phyloP scores from a whole-genome alignment of 1,284 basidiomycete genomes.

The Cutaneotrichosporon sp. region DNA sequence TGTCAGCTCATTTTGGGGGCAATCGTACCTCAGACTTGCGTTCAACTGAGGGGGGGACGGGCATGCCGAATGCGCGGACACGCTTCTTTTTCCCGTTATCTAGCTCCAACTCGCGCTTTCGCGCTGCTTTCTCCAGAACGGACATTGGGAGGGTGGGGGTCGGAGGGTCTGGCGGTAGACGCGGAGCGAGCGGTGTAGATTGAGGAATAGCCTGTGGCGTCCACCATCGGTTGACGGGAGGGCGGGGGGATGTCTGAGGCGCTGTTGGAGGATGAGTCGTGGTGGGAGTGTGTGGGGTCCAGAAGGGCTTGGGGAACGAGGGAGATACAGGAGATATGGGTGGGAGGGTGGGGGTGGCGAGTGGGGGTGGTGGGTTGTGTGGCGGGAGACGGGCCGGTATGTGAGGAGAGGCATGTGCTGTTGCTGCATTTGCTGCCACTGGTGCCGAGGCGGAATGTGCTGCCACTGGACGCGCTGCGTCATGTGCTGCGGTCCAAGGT shows the following conservation, averaged over 20 bases:
- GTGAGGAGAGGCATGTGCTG: neutral
- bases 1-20: neutral
- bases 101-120: conserved; percentile 3
- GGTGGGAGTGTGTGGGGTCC: neutral
- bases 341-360: conserved; percentile 1
- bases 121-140: neutral
- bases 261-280: neutral
- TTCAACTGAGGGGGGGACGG: conserved; percentile 1
- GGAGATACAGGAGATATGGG: neutral
- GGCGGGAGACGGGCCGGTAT: neutral
- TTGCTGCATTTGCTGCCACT: neutral
- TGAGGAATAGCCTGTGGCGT: neutral
- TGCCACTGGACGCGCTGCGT: neutral
- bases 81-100: neutral
- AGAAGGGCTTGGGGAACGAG: neutral
- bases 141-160: neutral
- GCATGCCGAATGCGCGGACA: conserved; percentile 7
- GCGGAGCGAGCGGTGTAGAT: neutral
- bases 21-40: conserved; percentile 2
- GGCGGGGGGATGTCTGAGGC: neutral
- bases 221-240: neutral
- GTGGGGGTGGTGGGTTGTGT: neutral
- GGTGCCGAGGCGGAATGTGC: neutral
- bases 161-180: neutral
- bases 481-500: neutral